Evolutionary conservation across 495 filamentous ascomycete genomes (phyloP).

Genomic region (Niebla homalea): DNA sequence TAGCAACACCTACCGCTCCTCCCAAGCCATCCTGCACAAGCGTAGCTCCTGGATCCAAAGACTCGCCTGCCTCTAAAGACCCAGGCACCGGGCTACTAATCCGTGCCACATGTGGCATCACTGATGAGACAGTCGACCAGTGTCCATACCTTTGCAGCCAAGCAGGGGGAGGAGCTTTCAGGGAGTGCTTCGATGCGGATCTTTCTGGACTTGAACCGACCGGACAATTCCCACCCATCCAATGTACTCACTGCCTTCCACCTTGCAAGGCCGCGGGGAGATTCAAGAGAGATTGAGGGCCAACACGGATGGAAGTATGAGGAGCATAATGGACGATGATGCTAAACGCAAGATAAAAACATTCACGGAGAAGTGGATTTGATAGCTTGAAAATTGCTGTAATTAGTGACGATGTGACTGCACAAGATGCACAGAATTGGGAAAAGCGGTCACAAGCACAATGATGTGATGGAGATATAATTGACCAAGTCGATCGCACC

Average conservation of each 20-base stretch:
- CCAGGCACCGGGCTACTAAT: background rate
- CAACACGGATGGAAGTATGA: too few species aligned
- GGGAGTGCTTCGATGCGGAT: slow-evolving; percentile 1
- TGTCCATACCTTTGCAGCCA: slow-evolving; percentile 4
- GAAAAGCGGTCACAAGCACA: too few species aligned
- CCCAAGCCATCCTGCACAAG: background rate
- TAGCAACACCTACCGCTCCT: background rate
- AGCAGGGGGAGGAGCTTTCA: background rate
- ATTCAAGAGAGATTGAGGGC: too few species aligned
- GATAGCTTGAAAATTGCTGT: too few species aligned
- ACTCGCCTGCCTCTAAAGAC: background rate
- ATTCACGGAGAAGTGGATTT: too few species aligned
- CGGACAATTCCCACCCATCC: background rate
- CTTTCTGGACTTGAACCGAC: background rate
- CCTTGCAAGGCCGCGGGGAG: background rate
- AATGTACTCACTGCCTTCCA: slow-evolving; percentile 2
- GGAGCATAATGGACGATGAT: too few species aligned
- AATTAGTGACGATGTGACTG: too few species aligned
- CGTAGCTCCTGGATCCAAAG: background rate
- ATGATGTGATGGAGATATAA: too few species aligned
- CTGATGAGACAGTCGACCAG: background rate
- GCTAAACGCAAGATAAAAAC: too few species aligned
- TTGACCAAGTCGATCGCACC: too few species aligned
- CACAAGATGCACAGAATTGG: too few species aligned
- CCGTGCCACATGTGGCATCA: background rate